Evolutionary conservation across 306 rosid genomes (phyloP).

Genomic region (Cucumis cinereus): DNA sequence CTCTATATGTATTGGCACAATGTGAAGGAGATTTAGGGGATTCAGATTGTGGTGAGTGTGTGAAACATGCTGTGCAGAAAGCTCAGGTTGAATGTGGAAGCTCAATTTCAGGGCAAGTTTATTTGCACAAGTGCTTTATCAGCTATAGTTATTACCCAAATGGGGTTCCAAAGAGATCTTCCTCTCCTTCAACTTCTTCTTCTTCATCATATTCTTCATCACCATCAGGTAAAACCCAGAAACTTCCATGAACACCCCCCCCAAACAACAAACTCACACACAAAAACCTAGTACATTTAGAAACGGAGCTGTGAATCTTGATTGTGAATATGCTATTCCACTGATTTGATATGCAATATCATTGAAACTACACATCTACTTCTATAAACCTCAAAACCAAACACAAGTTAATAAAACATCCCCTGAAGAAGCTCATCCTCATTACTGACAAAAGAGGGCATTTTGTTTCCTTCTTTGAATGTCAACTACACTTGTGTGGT

Average conservation of each 20-base stretch:
- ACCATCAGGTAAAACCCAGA: neutral
- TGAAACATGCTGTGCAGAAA: slow-evolving; percentile 61
- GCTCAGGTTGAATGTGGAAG: slow-evolving; percentile 83
- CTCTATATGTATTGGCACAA: slow-evolving; percentile 72
- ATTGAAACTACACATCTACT: neutral
- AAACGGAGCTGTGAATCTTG: neutral
- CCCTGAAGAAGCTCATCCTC: neutral
- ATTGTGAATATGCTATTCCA: neutral
- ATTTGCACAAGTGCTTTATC: slow-evolving; percentile 71
- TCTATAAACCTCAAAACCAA: neutral
- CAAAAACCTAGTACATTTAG: too few species aligned
- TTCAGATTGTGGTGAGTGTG: slow-evolving; percentile 74
- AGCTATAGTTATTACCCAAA: slow-evolving; percentile 75
- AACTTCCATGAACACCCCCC: neutral
- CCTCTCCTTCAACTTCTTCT: slow-evolving; percentile 30
- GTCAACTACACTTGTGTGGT: neutral
- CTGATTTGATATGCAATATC: neutral
- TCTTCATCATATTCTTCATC: slow-evolving; percentile 24
- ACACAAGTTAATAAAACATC: neutral
- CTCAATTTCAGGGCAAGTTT: slow-evolving; percentile 75
- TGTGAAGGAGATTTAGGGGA: slow-evolving; percentile 92
- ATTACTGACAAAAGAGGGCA: neutral
- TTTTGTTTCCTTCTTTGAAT: neutral
- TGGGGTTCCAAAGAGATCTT: slow-evolving; percentile 75
- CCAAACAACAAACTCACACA: too few species aligned